phyloP scores from a whole-genome alignment of 177 flowering plant species.

The Vitis hybrid region DNA sequence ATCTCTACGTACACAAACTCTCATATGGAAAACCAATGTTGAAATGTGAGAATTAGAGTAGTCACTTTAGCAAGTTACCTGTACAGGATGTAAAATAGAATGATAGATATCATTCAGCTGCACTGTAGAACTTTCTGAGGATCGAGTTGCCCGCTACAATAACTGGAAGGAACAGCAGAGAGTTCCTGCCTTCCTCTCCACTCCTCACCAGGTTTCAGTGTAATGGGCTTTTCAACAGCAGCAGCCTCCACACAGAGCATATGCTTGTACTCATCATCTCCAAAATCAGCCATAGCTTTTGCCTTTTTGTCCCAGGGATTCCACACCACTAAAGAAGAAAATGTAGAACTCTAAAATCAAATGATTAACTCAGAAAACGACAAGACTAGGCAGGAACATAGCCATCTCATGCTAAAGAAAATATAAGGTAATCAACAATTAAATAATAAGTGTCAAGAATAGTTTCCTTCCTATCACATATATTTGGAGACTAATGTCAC shows the following conservation, averaged over 20 bases:
- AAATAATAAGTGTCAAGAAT: no score
- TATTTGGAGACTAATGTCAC: no score
- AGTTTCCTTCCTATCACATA: no score
- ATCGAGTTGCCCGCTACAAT: conserved; percentile 90
- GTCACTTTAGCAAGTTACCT: conserved; percentile 14
- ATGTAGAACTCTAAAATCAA: background rate
- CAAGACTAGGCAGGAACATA: no score
- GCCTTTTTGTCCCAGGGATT: conserved; percentile 98
- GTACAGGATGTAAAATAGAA: conserved; percentile 25
- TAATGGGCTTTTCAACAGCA: conserved; percentile 74
- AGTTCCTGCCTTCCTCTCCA: conserved; percentile 94
- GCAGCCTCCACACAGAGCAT: conserved; percentile 94
- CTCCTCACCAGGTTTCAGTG: conserved; percentile 93
- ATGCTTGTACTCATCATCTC: conserved; percentile 89
- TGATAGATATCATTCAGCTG: conserved; percentile 20
- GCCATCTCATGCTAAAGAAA: no score
- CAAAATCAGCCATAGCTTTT: conserved; percentile 82
- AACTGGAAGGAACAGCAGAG: conserved; percentile 92
- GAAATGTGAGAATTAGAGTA: background rate
- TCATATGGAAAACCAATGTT: background rate
- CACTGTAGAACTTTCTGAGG: conserved; percentile 51
- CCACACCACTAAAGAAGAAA: conserved; percentile 70
- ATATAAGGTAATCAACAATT: background rate
- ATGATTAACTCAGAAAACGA: background rate
- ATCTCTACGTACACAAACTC: no score